Conservation (phyloP, 176 grass and related monocot species). For the Ensete glaucum region DNA sequence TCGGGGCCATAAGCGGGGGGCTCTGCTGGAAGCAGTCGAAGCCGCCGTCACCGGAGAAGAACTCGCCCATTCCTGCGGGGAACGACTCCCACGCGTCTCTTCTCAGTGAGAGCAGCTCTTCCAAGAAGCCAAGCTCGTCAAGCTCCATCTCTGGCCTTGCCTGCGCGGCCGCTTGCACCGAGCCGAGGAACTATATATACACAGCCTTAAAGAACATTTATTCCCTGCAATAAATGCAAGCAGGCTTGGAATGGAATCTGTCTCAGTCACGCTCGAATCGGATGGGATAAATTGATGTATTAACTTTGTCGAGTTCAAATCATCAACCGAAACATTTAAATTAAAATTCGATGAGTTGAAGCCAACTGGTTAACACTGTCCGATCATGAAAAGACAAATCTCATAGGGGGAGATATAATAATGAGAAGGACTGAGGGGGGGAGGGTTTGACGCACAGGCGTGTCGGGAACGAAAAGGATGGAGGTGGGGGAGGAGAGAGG, state of each 20-base stretch:
- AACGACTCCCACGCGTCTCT: conserved; percentile 58
- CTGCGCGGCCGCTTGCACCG: too few species aligned
- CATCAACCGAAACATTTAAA: too few species aligned
- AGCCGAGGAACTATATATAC: neutral
- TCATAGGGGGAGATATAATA: neutral
- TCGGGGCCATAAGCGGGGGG: conserved; percentile 41
- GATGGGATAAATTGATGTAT: too few species aligned
- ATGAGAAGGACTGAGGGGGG: conserved; percentile 12
- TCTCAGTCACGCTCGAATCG: neutral
- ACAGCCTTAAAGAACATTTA: conserved; percentile 38
- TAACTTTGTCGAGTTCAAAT: too few species aligned
- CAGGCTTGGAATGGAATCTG: conserved; percentile 26
- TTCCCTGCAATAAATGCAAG: conserved; percentile 44
- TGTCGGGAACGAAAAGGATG: conserved; percentile 32
- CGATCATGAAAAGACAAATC: too few species aligned
- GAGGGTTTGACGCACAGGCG: conserved; percentile 39
- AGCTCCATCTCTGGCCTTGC: conserved; percentile 45
- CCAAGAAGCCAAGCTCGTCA: conserved; percentile 73
- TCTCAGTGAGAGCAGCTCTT: conserved; percentile 73
- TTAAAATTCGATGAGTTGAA: too few species aligned
- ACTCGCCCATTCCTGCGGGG: conserved; percentile 44
- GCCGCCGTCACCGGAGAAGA: conserved; percentile 44
- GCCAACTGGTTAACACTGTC: too few species aligned
- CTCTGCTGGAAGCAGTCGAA: conserved; percentile 82
- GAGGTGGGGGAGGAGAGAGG: neutral